Base-by-base conservation (phyloP, 2,329 filamentous ascomycete species). In the Colletotrichum chlorophyti region DNA sequence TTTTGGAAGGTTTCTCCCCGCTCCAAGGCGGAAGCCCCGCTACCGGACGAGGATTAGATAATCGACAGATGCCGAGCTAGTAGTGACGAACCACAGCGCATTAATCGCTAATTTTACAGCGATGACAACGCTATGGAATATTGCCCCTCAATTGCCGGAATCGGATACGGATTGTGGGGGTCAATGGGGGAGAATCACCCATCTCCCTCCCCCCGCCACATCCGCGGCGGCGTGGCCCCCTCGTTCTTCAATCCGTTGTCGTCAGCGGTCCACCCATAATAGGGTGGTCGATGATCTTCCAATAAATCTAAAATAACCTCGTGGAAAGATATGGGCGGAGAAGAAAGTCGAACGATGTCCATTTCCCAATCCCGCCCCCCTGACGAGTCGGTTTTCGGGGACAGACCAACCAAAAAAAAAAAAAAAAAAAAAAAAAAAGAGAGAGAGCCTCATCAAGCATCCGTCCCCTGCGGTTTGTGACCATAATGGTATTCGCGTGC, bases 241-340 rank as follows among this genome's bases (percentile, higher is more conserved):
- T 42, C n/a, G n/a, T n/a, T n/a, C n/a, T n/a, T n/a, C n/a, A n/a
- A n/a, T n/a, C n/a, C n/a, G n/a, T n/a, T 59, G 43, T 55, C 51
- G 43, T 59, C 55, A 59, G 51, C 55, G 51, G 27, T 49, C 55
- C 55, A 59, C 55, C 42, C 15, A 42, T 34, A 43, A 41, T 48
- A 37, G 21, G 55, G 32, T 59, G 46, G 32, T 49, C 55, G 51
- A 34, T 59, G 55, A 59, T 59, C 37, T 54, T 40, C 50, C 51
- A 59, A 59, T 59, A 54, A 55, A 49, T 55, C 43, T 34, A 59
- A 45, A 49, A 55, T 59, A 55, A 49, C 51, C 42, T 49, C 50
- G 54, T 55, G 51, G 55, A 55, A 43, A n/a, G n/a, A n/a, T 29
- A 43, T 19, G 37, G n/a, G 31, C 26, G 29, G 31, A 31, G 43